Evolutionary conservation across 169 alveolate species (phyloP).

Genomic region (Babesia ovis): DNA sequence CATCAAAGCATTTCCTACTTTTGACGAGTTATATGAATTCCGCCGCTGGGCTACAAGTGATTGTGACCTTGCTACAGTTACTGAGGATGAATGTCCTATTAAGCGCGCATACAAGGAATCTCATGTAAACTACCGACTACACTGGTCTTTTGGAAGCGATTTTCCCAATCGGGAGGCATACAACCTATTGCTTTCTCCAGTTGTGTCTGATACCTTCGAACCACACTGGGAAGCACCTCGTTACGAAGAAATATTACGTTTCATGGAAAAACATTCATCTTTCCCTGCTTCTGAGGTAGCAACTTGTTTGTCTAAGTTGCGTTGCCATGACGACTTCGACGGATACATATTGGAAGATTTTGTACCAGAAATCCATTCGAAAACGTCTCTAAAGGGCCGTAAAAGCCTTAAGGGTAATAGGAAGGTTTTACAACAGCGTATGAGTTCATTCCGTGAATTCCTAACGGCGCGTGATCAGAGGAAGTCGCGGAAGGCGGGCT

Average conservation of each 20-base stretch:
- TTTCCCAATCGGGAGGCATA: conserved; percentile 80
- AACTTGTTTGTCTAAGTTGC: conserved; percentile 36
- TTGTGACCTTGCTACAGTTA: conserved; percentile 41
- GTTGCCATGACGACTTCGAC: conserved; percentile 30
- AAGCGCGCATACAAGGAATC: conserved; percentile 64
- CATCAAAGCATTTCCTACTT: conserved; percentile 85
- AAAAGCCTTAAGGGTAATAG: conserved; percentile 14
- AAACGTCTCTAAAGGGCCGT: background rate
- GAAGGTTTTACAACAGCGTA: conserved; percentile 12
- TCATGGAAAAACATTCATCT: conserved; percentile 50
- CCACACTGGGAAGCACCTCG: conserved; percentile 41
- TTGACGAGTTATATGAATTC: conserved; percentile 79
- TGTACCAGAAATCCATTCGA: conserved; percentile 58
- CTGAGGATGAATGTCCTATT: conserved; percentile 58
- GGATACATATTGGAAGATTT: conserved; percentile 62
- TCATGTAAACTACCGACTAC: conserved; percentile 72
- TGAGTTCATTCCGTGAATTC: conserved; percentile 26
- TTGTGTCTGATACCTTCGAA: conserved; percentile 46
- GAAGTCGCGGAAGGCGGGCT: conserved; percentile 32
- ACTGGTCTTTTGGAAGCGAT: conserved; percentile 75
- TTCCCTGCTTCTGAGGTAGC: conserved; percentile 53
- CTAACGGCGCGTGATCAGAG: background rate
- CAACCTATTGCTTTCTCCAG: conserved; percentile 71
- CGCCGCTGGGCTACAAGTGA: conserved; percentile 82
- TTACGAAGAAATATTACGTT: conserved; percentile 6